Evolutionary conservation across 2,329 filamentous ascomycete species (phyloP).

Genomic region (Bipolaris cookei): DNA sequence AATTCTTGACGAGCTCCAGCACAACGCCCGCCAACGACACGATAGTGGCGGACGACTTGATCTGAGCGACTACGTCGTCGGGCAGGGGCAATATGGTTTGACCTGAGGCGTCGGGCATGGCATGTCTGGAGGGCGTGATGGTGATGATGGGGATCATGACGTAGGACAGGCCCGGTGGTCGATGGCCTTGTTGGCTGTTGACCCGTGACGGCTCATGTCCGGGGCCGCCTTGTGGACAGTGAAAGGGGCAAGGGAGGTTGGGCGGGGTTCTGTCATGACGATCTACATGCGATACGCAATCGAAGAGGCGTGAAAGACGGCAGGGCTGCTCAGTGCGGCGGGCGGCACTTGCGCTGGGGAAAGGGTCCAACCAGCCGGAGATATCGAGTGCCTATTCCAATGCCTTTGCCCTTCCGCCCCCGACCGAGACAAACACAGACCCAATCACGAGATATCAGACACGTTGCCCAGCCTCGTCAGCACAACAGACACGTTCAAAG

Average conservation of each 20-base stretch:
- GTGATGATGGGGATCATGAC: constrained; percentile 21
- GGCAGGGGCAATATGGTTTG: constrained; percentile 70
- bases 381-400: constrained; percentile 2
- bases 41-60: constrained; percentile 84
- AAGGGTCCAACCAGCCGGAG: constrained; percentile 25
- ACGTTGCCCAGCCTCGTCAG: not conserved
- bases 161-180: constrained; percentile 10
- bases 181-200: constrained; percentile 7
- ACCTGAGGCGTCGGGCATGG: not conserved
- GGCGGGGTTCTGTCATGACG: constrained; percentile 9
- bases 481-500: not conserved
- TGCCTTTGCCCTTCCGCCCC: not conserved
- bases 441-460: constrained; percentile 4
- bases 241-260: not conserved
- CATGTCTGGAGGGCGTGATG: not conserved
- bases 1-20: constrained; percentile 78
- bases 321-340: constrained; percentile 6
- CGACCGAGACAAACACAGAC: not conserved
- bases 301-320: constrained; percentile 8
- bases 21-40: constrained; percentile 75
- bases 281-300: constrained; percentile 15
- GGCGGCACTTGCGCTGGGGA: constrained; percentile 15
- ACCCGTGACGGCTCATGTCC: constrained; percentile 17
- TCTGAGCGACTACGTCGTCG: constrained; percentile 72
- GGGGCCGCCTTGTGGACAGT: constrained; percentile 3